Evolutionary conservation across 331 rosid genomes (phyloP), one percentile per base, ranked within the genome.

Genomic region (Malus hybrid): DNA sequence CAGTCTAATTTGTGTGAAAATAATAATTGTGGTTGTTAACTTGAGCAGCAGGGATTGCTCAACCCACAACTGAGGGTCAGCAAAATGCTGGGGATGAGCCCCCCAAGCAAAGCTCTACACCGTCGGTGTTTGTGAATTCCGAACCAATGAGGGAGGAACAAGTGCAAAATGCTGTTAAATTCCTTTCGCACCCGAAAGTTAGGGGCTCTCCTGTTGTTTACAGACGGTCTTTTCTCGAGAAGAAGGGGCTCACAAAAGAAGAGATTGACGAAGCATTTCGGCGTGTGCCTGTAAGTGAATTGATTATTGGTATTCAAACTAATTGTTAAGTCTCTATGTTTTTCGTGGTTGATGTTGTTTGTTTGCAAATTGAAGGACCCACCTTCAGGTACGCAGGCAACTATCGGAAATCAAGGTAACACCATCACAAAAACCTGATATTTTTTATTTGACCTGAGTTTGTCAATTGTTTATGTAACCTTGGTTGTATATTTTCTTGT

Each of bases 261-360:
- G 99, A 94, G 97, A 92, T 94, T 61, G 99, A 94, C 73, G 99
- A 94, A 82, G 97, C 99, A 29, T 94, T 94, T 81, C 92, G 61
- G 44, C 97, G 86, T 71, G 99, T 87, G 65, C 99, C 99, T 15
- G 97, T 94, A 77, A 84, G 93, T 80, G 44, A 79, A 60, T 57
- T 46, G 15, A 31, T 67, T 60, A 16, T 29, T 67, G 8, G 20
- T 7, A 36, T 29, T 46, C 7, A 24, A 44, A 3, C 18, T 7
- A 63, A 75, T 77, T 24, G n/a, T 59, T 20, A 32, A 42, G 18
- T 66, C 4, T 81, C 50, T 22, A 39, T 10, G 22, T 63, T 75
- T 74, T 73, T 50, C 60, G 7, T 61, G 16, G 50, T 33, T 74
- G 71, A 59, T 66, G 16, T 65, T 48, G 70, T 63, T 77, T 80